phyloP scores from a whole-genome alignment of 192 early-diverging fungal species.

The Dissophora globulifera region DNA sequence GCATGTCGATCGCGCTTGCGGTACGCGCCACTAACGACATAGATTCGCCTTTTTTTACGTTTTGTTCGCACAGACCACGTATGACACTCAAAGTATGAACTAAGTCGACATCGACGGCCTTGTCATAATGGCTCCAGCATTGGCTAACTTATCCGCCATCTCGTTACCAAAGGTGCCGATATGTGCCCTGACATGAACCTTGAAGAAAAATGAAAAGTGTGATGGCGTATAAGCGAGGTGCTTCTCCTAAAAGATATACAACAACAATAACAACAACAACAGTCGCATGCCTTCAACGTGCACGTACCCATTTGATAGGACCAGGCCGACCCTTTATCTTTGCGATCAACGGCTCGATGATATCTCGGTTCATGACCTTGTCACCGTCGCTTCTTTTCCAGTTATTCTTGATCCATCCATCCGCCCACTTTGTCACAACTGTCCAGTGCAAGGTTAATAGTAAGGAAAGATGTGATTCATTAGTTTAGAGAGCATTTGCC shows the following conservation, averaged over 20 bases:
- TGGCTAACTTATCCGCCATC: slow-evolving; percentile 81
- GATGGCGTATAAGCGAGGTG: too few species aligned
- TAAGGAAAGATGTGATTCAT: too few species aligned
- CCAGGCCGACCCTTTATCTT: slow-evolving; percentile 55
- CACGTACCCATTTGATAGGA: slow-evolving; percentile 55
- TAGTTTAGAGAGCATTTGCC: too few species aligned
- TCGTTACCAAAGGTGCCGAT: slow-evolving; percentile 80
- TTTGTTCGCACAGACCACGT: not conserved
- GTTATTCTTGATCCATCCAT: slow-evolving; percentile 73
- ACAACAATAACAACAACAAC: too few species aligned
- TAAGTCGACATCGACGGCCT: slow-evolving; percentile 7
- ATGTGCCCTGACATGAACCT: slow-evolving; percentile 80
- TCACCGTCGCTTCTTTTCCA: slow-evolving; percentile 70
- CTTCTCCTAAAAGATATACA: too few species aligned
- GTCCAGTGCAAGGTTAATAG: not conserved
- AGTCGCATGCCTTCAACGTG: too few species aligned
- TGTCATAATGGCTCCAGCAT: slow-evolving; percentile 65
- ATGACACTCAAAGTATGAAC: not conserved
- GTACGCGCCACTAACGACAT: too few species aligned
- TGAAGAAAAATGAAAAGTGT: not conserved
- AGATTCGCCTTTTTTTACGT: too few species aligned
- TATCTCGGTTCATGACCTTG: slow-evolving; percentile 80
- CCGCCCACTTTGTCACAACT: slow-evolving; percentile 76
- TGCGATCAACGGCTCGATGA: slow-evolving; percentile 69
- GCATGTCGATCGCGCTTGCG: too few species aligned